A percentile compares a stretch with the other conserved stretches of the same genome.
phyloP scores from a whole-genome alignment of 306 rosid species.

The Mucuna pruriens region DNA sequence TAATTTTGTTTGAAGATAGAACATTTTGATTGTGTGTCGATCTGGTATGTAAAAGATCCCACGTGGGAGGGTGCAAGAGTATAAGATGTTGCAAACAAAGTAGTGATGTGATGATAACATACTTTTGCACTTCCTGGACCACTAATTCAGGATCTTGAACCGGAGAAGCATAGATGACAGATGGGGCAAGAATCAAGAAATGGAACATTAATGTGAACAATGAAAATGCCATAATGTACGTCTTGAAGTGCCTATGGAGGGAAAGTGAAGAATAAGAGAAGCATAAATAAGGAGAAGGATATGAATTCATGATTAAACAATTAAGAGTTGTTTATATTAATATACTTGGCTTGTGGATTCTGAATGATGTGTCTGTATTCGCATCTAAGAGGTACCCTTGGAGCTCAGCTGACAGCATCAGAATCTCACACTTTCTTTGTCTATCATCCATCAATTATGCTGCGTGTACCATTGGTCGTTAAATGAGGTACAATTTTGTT shows the following conservation, averaged over 20 bases:
- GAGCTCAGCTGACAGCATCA: conserved; percentile 24
- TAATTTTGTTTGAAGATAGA: background rate
- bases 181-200: conserved; percentile 45
- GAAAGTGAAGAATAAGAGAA: conserved; percentile 24
- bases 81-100: background rate
- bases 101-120: conserved; percentile 27
- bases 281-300: background rate
- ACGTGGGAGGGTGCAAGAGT: background rate
- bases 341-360: conserved; percentile 37
- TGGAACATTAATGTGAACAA: conserved; percentile 39
- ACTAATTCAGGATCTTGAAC: conserved; percentile 62
- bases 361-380: conserved; percentile 37
- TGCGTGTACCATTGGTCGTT: conserved; percentile 14
- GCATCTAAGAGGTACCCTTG: conserved; percentile 19
- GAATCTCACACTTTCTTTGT: conserved; percentile 25
- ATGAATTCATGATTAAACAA: conserved; percentile 35
- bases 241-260: background rate
- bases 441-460: conserved; percentile 40
- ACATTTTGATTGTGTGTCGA: background rate
- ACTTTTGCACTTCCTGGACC: conserved; percentile 67
- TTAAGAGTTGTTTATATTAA: background rate
- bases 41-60: background rate
- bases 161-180: conserved; percentile 51
- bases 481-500: background rate
- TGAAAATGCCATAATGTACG: conserved; percentile 53